phyloP scores from a whole-genome alignment of 768 basidiomycete genomes.

The Flagelloscypha sp. region DNA sequence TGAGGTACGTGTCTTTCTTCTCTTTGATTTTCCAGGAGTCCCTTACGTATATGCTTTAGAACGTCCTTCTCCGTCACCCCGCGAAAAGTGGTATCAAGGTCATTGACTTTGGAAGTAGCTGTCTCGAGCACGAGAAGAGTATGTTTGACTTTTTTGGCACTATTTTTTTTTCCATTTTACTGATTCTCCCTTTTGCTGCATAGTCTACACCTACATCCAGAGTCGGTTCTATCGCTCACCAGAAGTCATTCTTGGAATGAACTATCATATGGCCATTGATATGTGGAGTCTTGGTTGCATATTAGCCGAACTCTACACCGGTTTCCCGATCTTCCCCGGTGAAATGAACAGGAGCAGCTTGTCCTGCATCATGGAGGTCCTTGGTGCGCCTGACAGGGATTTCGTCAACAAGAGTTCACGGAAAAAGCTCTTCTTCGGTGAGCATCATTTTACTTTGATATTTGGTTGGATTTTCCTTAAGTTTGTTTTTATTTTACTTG shows the following conservation, averaged over 20 bases:
- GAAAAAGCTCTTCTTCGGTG: conserved; percentile 94
- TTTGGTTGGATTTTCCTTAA: conserved; percentile 1
- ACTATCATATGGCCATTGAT: conserved; percentile 98
- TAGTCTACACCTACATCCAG: conserved; percentile 99
- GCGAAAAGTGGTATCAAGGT: conserved; percentile 96
- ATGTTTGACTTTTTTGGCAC: conserved; percentile 18
- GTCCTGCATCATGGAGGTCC: conserved; percentile 98
- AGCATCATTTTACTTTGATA: conserved; percentile 15
- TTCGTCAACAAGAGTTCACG: conserved; percentile 90
- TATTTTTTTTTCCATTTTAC: neutral
- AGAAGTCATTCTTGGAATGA: conserved; percentile 98
- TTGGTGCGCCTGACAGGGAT: conserved; percentile 92
- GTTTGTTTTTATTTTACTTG: conserved; percentile 5
- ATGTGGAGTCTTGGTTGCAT: conserved; percentile 99
- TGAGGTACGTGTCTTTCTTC: conserved; percentile 50
- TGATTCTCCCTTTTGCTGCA: conserved; percentile 8
- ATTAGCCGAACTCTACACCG: conserved; percentile 92
- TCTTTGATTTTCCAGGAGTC: conserved; percentile 1
- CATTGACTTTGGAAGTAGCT: conserved; percentile 98
- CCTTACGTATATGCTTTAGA: conserved; percentile 38
- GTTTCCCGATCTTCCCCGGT: conserved; percentile 97
- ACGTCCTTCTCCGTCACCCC: conserved; percentile 89
- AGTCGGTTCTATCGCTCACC: conserved; percentile 99
- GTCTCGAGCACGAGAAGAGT: conserved; percentile 98
- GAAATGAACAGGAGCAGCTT: conserved; percentile 99